phyloP scores from a whole-genome alignment of 805 yeast genomes.

The Sugiyamaella chiloensis region DNA sequence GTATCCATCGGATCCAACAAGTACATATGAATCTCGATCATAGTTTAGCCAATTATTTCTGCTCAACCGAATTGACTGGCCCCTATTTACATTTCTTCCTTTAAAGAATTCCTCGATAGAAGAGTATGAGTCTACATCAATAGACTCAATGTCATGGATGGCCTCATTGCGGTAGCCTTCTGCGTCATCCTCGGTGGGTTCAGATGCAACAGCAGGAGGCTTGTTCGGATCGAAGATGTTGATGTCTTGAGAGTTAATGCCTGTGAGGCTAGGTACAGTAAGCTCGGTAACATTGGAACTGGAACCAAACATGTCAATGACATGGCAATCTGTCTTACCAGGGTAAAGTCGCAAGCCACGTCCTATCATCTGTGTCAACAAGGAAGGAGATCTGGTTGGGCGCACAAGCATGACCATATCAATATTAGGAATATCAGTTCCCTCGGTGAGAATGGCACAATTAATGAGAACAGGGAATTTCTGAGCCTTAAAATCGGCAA shows the following conservation, averaged over 20 bases:
- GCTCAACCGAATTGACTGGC: conserved; percentile 5
- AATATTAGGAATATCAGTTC: conserved; percentile 88
- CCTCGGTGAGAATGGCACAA: conserved; percentile 90
- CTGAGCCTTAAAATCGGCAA: conserved; percentile 60
- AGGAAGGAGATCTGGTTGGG: conserved; percentile 72
- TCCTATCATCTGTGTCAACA: conserved; percentile 86
- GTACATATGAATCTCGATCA: conserved; percentile 7
- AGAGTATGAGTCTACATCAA: conserved; percentile 12
- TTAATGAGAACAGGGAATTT: conserved; percentile 71
- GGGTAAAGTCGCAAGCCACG: conserved; percentile 71
- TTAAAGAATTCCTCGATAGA: conserved; percentile 13
- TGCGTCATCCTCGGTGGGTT: not conserved
- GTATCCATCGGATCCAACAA: conserved; percentile 15
- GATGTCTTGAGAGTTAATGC: conserved; percentile 20
- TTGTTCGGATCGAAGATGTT: not conserved
- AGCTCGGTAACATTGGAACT: conserved; percentile 45
- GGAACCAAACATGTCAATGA: conserved; percentile 74
- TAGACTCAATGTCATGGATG: not conserved
- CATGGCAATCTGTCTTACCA: conserved; percentile 63
- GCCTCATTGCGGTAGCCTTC: not conserved
- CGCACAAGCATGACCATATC: conserved; percentile 76
- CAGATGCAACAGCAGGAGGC: not conserved
- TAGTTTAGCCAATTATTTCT: conserved; percentile 16
- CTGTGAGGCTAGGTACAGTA: conserved; percentile 50
- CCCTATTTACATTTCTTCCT: not conserved